phyloP scores from a whole-genome alignment of 257 asterid species.

The Marsdenia floribunda region DNA sequence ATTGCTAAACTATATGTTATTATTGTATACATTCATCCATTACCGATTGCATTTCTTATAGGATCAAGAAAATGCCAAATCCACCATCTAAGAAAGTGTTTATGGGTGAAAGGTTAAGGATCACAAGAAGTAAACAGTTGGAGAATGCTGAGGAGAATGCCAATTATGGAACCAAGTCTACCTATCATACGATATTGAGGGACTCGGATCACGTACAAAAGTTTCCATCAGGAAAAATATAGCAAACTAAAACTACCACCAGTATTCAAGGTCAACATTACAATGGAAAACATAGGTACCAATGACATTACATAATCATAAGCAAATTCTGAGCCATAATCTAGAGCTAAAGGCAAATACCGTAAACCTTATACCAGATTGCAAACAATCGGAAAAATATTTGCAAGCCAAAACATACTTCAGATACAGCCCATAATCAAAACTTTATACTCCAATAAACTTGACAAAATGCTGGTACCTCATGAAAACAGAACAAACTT shows the following conservation, averaged over 20 bases:
- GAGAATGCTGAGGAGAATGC: not conserved
- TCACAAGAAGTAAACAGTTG: not conserved
- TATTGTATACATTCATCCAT: not conserved
- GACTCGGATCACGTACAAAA: not conserved
- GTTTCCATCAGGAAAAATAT: not conserved
- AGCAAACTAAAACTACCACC: not conserved
- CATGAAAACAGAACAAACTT: not conserved
- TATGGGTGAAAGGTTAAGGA: not conserved
- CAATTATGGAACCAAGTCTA: not conserved
- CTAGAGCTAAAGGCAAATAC: not conserved
- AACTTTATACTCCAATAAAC: not conserved
- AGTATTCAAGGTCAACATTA: not conserved
- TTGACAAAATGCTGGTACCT: constrained; percentile 2
- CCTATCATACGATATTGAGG: not conserved
- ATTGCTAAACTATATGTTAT: not conserved
- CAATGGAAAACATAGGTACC: not conserved
- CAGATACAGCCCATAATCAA: not conserved
- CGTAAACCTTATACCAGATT: not conserved
- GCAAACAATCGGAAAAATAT: not conserved
- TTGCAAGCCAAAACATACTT: constrained; percentile 3
- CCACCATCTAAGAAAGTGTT: not conserved
- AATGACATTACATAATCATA: not conserved
- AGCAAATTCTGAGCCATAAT: not conserved
- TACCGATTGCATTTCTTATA: not conserved
- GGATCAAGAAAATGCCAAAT: not conserved